Base-by-base conservation (phyloP, 2,329 filamentous ascomycete genomes). In the Venturia carpophila region DNA sequence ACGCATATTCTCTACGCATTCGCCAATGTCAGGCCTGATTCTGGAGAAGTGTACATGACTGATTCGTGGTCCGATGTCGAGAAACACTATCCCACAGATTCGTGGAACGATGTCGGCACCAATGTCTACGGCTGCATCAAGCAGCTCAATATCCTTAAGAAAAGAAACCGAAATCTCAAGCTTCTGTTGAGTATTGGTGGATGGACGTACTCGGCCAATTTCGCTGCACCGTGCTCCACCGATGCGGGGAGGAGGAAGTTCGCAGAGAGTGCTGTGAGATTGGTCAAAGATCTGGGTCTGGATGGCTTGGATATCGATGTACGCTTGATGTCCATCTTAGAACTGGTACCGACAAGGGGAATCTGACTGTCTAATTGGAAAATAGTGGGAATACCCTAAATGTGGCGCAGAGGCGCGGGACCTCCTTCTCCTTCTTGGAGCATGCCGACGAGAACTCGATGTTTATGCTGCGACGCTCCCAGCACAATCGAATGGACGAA, bases 1-100 rank as follows among this genome's bases (percentile, higher is more conserved):
- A 97, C 93, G 0, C 94, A 99, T 72, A 78, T 97, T 5, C 84
- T 97, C n/a, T 97, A 97, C 71, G 83, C 92, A 19, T 97, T 97
- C 77, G 93, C 91, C 72, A 96, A 97, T 74, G 84, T 96, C 66
- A 84, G 85, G 4, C 82, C 87, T 2, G 90, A 94, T 3, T 85
- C 83, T 42, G 93, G 93, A 62, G 91, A 95, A 76, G 91, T 76
- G 11, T 83, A 82, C 71, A 79, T 90, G 10, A 87, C 84, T 0
- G 90, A 94, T 70, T 76, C 79, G 1, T 92, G 84, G 74, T 82
- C 89, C 27, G 90, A 92, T 67, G 70, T 78, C 0, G 79, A 91
- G 64, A 90, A 88, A 71, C 87, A 86, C 71, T 92, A 90, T 70
- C 75, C 84, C 0, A 78, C 76, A 11, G 90, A 93, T 72, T 88